Evolutionary conservation across 176 grass and related monocot species (phyloP), one percentile per base, ranked within the genome.

Genomic region (Ampelocalamus luodianensis): DNA sequence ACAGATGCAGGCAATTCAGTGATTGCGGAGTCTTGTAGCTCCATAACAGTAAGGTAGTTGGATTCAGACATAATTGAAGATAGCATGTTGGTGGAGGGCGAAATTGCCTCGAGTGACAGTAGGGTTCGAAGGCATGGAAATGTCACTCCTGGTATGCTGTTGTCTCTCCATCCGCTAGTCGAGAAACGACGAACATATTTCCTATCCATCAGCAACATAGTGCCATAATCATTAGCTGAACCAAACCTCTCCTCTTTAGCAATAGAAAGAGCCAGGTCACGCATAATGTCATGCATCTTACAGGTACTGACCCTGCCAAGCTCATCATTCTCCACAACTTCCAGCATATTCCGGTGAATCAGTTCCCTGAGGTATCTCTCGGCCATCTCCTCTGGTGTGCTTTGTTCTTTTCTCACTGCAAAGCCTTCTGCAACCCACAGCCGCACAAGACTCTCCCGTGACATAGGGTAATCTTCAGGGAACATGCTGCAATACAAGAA

Each of bases 401-500:
- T 74, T 11, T 26, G 0, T 50, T 39, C 70, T 18, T 83, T 50
- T 36, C 0, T 1, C 7, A 74, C 6, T 4, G 58, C 81, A 64
- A 83, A 83, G 48, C 81, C 70, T 74, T 83, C 81, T 38, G 81
- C 69, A 38, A 18, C 81, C 81, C 81, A 83, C 12, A 83, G 43
- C 56, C 70, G 1, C 4, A 83, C 70, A 24, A 83, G 81, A 29
- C 42, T 74, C 1, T 74, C 69, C 7, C 70, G 70, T 18, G 42
- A 10, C 0, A 83, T 38, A n/a, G 4, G 1, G 8, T 83, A 18
- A 26, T 74, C 81, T 71, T 83, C 81, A 6, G 88, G 92, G 74
- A 94, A 94, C 40, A 94, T 10, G 37, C 86, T 14, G 74, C 92
- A 91, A 43, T 91, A 88, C 24, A 94, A 38, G 60, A 94, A 79